phyloP scores from a whole-genome alignment of 495 filamentous ascomycete species.

The Recurvomyces mirabilis region DNA sequence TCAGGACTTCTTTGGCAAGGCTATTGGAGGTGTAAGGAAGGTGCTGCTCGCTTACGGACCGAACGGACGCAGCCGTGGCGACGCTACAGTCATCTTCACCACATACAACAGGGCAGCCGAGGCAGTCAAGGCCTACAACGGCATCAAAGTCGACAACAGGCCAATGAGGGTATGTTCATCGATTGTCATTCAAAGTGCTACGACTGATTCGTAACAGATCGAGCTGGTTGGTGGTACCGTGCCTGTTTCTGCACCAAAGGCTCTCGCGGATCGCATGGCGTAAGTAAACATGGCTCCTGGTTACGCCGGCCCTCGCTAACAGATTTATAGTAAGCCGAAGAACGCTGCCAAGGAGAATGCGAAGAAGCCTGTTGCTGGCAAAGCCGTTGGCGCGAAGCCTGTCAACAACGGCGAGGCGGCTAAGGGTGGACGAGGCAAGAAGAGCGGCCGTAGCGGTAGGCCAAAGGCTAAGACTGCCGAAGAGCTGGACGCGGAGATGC shows the following conservation, averaged over 20 bases:
- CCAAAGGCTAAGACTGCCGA: slow-evolving; percentile 81
- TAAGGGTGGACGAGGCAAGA: slow-evolving; percentile 44
- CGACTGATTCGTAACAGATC: slow-evolving; percentile 42
- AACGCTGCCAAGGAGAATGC: slow-evolving; percentile 10
- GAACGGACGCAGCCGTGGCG: slow-evolving; percentile 79
- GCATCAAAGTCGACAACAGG: slow-evolving; percentile 73
- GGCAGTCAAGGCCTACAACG: slow-evolving; percentile 71
- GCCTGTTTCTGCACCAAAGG: slow-evolving; percentile 47
- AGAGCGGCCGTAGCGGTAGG: slow-evolving; percentile 42
- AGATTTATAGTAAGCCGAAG: slow-evolving; percentile 7
- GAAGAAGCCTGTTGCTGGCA: slow-evolving; percentile 4
- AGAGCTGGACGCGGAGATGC: slow-evolving; percentile 90
- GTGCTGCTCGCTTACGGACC: slow-evolving; percentile 85
- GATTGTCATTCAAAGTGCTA: neutral
- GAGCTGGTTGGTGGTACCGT: slow-evolving; percentile 78
- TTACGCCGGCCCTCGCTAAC: neutral
- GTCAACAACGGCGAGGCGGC: slow-evolving; percentile 43
- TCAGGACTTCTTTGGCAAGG: slow-evolving; percentile 93
- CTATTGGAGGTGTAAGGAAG: slow-evolving; percentile 79
- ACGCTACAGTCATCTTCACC: slow-evolving; percentile 68
- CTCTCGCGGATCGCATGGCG: slow-evolving; percentile 77
- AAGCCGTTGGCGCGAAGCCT: slow-evolving; percentile 42
- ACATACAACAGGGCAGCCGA: slow-evolving; percentile 67
- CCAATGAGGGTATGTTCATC: slow-evolving; percentile 66
- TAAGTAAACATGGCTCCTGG: slow-evolving; percentile 33